Conservation (phyloP, 768 basidiomycete species). For the Auricularia auricula-judae region DNA sequence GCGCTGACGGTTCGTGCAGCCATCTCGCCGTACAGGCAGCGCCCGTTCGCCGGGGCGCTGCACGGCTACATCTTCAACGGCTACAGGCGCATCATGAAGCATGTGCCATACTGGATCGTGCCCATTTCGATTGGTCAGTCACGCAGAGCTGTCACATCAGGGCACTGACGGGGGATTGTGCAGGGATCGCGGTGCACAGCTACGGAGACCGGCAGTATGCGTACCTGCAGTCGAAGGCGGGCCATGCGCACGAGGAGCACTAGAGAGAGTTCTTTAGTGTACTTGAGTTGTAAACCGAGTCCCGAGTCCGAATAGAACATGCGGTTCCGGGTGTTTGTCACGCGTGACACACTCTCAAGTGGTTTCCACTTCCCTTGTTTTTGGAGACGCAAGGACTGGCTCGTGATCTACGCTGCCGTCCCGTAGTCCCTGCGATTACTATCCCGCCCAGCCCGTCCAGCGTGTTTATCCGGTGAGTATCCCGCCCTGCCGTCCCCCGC, state of each 20-base stretch:
- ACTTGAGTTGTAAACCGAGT: not conserved
- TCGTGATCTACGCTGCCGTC: too few species aligned
- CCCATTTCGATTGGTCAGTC: slow-evolving; percentile 69
- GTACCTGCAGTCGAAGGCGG: slow-evolving; percentile 74
- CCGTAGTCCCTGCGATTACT: too few species aligned
- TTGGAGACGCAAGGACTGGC: too few species aligned
- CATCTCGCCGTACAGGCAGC: slow-evolving; percentile 74
- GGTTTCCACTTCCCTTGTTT: too few species aligned
- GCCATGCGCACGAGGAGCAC: slow-evolving; percentile 26
- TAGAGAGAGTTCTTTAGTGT: not conserved
- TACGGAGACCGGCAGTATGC: slow-evolving; percentile 65
- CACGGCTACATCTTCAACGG: slow-evolving; percentile 80
- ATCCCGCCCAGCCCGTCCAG: too few species aligned
- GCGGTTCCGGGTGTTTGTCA: too few species aligned
- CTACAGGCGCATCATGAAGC: slow-evolving; percentile 60
- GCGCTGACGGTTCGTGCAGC: slow-evolving; percentile 29
- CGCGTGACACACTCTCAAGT: too few species aligned
- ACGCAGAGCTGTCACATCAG: not conserved
- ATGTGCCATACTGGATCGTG: slow-evolving; percentile 67
- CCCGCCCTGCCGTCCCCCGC: too few species aligned
- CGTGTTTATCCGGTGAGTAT: too few species aligned
- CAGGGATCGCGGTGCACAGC: slow-evolving; percentile 68
- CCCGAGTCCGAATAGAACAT: too few species aligned
- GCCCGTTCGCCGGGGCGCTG: slow-evolving; percentile 59
- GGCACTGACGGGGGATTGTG: not conserved